Percentiles rank a stretch among this genome's conserved stretches.
Evolutionary conservation across 192 early-diverging fungal species (phyloP).

Genomic region (Linnemannia zychae): DNA sequence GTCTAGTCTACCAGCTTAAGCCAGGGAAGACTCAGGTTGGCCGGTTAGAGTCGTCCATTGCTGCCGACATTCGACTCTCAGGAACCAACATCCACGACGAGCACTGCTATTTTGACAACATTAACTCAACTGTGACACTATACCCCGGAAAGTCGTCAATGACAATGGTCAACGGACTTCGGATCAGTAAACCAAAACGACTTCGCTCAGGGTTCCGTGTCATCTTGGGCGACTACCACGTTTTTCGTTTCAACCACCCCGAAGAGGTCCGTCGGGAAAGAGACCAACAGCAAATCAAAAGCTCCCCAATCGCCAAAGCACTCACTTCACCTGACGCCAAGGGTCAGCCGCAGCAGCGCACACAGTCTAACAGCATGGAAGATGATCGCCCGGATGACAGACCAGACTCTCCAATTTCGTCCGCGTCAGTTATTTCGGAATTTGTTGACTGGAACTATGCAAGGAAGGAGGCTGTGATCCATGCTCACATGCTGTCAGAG

Average conservation of each 20-base stretch:
- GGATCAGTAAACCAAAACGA: slow-evolving; percentile 66
- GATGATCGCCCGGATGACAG: slow-evolving; percentile 48
- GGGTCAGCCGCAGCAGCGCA: not conserved
- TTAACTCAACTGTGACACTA: slow-evolving; percentile 67
- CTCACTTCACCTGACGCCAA: slow-evolving; percentile 24
- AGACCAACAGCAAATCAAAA: slow-evolving; percentile 34
- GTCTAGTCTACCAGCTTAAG: slow-evolving; percentile 87
- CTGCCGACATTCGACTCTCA: slow-evolving; percentile 71
- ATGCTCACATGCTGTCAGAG: slow-evolving; percentile 54
- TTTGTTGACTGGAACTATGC: slow-evolving; percentile 86
- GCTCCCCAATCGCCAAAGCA: not conserved
- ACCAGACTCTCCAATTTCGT: slow-evolving; percentile 56
- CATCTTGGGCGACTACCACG: slow-evolving; percentile 85
- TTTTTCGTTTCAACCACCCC: slow-evolving; percentile 90
- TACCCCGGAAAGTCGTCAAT: slow-evolving; percentile 67
- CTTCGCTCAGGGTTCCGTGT: slow-evolving; percentile 82
- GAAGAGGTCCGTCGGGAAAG: slow-evolving; percentile 79
- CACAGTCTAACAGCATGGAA: slow-evolving; percentile 37
- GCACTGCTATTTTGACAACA: slow-evolving; percentile 85
- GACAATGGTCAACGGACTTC: slow-evolving; percentile 85
- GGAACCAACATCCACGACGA: slow-evolving; percentile 71
- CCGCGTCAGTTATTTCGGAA: slow-evolving; percentile 63
- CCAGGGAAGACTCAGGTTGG: slow-evolving; percentile 82
- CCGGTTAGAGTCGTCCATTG: slow-evolving; percentile 38
- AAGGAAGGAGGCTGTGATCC: slow-evolving; percentile 72